Percentiles rank a stretch among this genome's conserved stretches.
Evolutionary conservation across 495 filamentous ascomycete species (phyloP).

Genomic region (Aspergillus sclerotiicarbonarius): DNA sequence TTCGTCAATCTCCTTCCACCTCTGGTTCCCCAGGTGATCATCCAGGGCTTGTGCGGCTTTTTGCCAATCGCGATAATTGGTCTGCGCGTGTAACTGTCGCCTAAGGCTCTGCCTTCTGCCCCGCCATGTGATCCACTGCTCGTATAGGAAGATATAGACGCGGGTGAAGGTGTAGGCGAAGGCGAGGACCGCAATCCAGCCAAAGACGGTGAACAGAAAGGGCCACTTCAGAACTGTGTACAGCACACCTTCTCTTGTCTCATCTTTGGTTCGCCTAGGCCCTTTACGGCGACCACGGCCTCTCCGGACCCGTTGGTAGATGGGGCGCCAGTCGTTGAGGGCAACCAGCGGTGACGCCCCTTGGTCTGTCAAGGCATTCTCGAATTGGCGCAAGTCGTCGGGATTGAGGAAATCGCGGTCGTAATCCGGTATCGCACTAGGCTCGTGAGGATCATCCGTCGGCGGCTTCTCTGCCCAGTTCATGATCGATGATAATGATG

Average conservation of each 20-base stretch:
- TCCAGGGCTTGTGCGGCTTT: conserved; percentile 75
- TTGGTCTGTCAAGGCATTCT: conserved; percentile 48
- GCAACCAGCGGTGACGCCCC: conserved; percentile 58
- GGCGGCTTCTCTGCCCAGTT: conserved; percentile 28
- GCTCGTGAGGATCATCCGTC: conserved; percentile 35
- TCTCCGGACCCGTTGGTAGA: conserved; percentile 63
- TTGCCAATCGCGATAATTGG: conserved; percentile 79
- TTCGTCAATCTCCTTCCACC: conserved; percentile 83
- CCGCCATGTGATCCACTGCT: conserved; percentile 59
- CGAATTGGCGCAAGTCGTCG: conserved; percentile 50
- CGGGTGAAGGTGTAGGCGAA: conserved; percentile 77
- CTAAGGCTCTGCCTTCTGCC: conserved; percentile 70
- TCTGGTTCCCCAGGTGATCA: conserved; percentile 72
- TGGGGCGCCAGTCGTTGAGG: conserved; percentile 81
- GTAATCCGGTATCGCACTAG: conserved; percentile 56
- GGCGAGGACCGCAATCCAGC: conserved; percentile 71
- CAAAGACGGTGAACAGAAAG: conserved; percentile 70
- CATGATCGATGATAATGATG: conserved; percentile 33
- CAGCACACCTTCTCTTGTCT: conserved; percentile 89
- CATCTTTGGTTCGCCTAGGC: conserved; percentile 67
- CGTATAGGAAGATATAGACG: conserved; percentile 85
- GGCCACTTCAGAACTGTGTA: conserved; percentile 92
- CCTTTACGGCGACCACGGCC: conserved; percentile 42
- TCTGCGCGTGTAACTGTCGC: conserved; percentile 64
- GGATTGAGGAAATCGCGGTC: conserved; percentile 64